A percentile compares a stretch with the other conserved stretches of the same genome.
These are phyloP conservation scores for Pseudogymnoascus pannorum DNA, from an alignment of 2,329 filamentous ascomycete genomes.

Conservation along the genomic window DNA sequence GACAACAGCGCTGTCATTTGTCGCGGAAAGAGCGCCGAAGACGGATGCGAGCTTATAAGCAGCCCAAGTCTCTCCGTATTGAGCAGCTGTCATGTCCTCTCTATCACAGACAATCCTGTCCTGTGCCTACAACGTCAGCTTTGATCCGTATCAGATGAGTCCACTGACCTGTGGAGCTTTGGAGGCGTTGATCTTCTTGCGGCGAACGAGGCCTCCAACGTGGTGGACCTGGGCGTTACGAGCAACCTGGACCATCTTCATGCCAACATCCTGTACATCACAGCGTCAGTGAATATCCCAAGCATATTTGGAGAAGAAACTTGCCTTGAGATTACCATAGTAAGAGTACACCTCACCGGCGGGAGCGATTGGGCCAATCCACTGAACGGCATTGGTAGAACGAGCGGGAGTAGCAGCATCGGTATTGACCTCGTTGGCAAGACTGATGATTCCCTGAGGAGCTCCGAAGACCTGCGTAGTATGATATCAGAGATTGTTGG, in stretches of 20 bases:
- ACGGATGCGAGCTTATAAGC: slow-evolving; percentile 9
- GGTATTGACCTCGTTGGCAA: neutral
- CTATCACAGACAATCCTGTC: slow-evolving; percentile 2
- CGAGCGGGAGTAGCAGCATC: neutral
- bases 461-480: neutral
- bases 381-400: neutral
- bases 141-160: neutral
- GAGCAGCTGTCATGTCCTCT: neutral
- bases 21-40: neutral
- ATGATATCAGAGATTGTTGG: neutral
- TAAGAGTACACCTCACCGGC: neutral
- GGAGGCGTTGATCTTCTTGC: neutral
- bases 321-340: neutral
- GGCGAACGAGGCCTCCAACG: neutral
- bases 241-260: neutral
- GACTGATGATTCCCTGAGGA: neutral
- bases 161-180: neutral
- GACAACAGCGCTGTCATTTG: neutral
- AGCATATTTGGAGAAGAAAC: neutral
- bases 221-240: slow-evolving; percentile 4
- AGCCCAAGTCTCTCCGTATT: slow-evolving; percentile 7
- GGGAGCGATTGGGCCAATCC: slow-evolving; percentile 1
- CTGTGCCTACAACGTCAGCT: neutral
- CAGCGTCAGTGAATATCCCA: neutral
- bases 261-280: neutral